A percentile compares a stretch with the other conserved stretches of the same genome.
These are phyloP conservation scores for Ceratocystis eucalypticola DNA, from an alignment of 2,329 filamentous ascomycete genomes.

Conservation along the genomic window DNA sequence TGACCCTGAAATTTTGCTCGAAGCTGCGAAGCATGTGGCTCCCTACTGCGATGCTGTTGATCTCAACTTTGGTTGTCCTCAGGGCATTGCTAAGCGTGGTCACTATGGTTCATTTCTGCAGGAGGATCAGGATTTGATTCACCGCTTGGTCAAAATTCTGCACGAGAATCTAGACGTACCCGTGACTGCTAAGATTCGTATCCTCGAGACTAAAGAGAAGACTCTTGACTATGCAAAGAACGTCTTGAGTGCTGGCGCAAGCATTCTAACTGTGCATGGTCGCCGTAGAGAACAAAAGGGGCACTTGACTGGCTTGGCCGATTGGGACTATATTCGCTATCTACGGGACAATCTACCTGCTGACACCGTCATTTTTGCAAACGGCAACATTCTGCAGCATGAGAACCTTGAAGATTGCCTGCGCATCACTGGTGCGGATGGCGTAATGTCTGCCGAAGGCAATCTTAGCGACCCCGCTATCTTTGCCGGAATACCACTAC, in stretches of 20 bases:
- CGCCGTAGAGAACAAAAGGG: slow-evolving; percentile 84
- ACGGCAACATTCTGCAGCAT: slow-evolving; percentile 79
- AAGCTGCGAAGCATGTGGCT: slow-evolving; percentile 62
- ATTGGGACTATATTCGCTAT: slow-evolving; percentile 77
- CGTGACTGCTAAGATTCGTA: slow-evolving; percentile 87
- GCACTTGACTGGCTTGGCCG: slow-evolving; percentile 81
- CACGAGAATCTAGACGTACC: slow-evolving; percentile 67
- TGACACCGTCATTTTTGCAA: slow-evolving; percentile 90
- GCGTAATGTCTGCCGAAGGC: slow-evolving; percentile 89
- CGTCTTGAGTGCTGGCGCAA: slow-evolving; percentile 76
- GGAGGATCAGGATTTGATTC: slow-evolving; percentile 77
- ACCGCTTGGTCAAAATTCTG: slow-evolving; percentile 67
- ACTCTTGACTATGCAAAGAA: slow-evolving; percentile 82
- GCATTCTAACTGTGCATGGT: slow-evolving; percentile 86
- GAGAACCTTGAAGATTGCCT: slow-evolving; percentile 68
- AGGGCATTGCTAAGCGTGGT: slow-evolving; percentile 83
- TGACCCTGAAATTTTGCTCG: slow-evolving; percentile 64
- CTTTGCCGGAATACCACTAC: slow-evolving; percentile 36
- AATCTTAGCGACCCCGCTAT: slow-evolving; percentile 86
- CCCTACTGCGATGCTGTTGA: slow-evolving; percentile 92
- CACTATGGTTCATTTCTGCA: slow-evolving; percentile 91
- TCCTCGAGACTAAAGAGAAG: slow-evolving; percentile 73
- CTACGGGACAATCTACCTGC: slow-evolving; percentile 68
- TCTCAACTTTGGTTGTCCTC: slow-evolving; percentile 87
- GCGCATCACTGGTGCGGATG: slow-evolving; percentile 74